Conservation (phyloP, 768 basidiomycete genomes). For the Leccinum olivaceopallidum region DNA sequence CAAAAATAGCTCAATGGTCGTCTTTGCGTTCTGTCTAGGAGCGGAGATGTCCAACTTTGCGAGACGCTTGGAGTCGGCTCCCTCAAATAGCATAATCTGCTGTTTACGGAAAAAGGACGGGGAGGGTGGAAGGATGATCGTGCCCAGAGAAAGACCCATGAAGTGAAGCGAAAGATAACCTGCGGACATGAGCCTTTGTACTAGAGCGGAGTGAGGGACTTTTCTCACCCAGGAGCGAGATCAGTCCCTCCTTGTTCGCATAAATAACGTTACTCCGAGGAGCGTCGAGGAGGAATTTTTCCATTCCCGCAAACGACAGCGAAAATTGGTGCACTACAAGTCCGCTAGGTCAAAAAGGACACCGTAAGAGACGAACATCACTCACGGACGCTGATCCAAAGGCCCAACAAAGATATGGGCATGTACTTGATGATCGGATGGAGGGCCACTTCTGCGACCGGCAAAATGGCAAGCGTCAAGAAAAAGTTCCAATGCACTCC, state of each 20-base stretch:
- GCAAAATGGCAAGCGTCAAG: slow-evolving; percentile 83
- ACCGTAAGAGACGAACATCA: slow-evolving; percentile 1
- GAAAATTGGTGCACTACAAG: slow-evolving; percentile 69
- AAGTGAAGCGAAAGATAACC: slow-evolving; percentile 93
- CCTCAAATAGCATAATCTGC: slow-evolving; percentile 28
- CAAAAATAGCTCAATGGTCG: slow-evolving; percentile 71
- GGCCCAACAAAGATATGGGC: slow-evolving; percentile 62
- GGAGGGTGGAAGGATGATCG: slow-evolving; percentile 74
- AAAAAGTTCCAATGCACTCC: slow-evolving; percentile 99
- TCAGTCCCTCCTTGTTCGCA: slow-evolving; percentile 90
- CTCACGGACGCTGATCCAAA: slow-evolving; percentile 60
- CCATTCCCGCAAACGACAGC: slow-evolving; percentile 56
- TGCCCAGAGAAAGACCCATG: slow-evolving; percentile 80
- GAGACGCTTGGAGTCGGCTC: slow-evolving; percentile 1
- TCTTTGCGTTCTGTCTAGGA: slow-evolving; percentile 68
- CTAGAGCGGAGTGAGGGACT: neutral
- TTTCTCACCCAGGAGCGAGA: slow-evolving; percentile 66
- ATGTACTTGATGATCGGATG: slow-evolving; percentile 62
- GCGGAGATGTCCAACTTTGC: slow-evolving; percentile 21
- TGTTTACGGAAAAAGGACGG: slow-evolving; percentile 70
- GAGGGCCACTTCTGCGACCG: slow-evolving; percentile 66
- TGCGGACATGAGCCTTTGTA: slow-evolving; percentile 24
- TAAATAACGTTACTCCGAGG: slow-evolving; percentile 65
- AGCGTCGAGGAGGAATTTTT: slow-evolving; percentile 63
- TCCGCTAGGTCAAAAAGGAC: neutral